Percentiles rank a stretch among this genome's conserved stretches.
phyloP scores from a whole-genome alignment of 306 rosid species.

The Parietaria judaica region DNA sequence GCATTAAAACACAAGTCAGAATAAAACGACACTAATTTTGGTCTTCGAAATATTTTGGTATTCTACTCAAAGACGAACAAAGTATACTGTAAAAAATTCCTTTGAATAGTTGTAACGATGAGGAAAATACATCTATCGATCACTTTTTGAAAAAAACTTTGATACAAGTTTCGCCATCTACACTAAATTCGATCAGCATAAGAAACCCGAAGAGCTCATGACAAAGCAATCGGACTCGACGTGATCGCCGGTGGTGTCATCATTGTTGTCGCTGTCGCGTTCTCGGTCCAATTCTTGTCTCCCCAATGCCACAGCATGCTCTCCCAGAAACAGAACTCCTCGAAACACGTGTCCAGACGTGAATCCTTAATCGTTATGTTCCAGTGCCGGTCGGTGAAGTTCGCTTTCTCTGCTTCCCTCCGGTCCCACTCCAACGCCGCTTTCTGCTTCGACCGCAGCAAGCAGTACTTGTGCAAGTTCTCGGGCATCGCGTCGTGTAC shows the following conservation, averaged over 20 bases:
- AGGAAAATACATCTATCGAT: too few relatives aligned
- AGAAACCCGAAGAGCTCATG: not conserved
- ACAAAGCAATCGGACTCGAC: slow-evolving; percentile 9
- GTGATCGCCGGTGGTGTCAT: slow-evolving; percentile 46
- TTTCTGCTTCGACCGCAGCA: slow-evolving; percentile 75
- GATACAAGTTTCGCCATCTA: too few relatives aligned
- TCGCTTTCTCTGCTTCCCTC: slow-evolving; percentile 65
- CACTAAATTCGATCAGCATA: not conserved
- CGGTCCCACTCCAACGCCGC: slow-evolving; percentile 84
- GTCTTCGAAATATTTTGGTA: too few relatives aligned
- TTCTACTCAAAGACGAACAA: too few relatives aligned
- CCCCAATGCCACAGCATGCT: slow-evolving; percentile 97
- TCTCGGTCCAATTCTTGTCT: slow-evolving; percentile 91
- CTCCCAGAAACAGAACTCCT: slow-evolving; percentile 83
- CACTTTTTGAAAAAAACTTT: too few relatives aligned
- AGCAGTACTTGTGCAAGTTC: slow-evolving; percentile 61
- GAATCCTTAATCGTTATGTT: slow-evolving; percentile 57
- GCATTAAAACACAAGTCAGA: too few relatives aligned
- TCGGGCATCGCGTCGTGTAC: slow-evolving; percentile 77
- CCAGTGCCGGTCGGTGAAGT: slow-evolving; percentile 78
- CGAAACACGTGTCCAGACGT: slow-evolving; percentile 53
- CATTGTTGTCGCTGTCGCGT: slow-evolving; percentile 28
- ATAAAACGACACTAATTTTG: too few relatives aligned
- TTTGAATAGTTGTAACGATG: too few relatives aligned
- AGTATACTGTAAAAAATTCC: too few relatives aligned